Evolutionary conservation across 2,329 filamentous ascomycete genomes (phyloP).

Genomic region (Trichoderma arundinaceum): DNA sequence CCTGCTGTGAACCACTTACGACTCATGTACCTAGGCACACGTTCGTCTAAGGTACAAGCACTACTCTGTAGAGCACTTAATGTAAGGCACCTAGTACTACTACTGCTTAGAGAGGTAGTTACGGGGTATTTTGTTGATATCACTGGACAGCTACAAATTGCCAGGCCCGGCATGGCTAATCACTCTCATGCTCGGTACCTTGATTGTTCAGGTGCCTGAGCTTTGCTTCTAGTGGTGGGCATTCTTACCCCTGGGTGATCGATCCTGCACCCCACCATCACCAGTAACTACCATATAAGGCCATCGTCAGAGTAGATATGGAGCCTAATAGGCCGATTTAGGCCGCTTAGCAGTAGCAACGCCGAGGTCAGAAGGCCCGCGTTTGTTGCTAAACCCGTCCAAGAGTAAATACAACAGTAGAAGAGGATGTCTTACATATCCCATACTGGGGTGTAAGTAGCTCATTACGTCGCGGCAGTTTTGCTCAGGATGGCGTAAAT

Average conservation of each 20-base stretch:
- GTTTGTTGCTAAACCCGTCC: neutral
- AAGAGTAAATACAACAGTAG: neutral
- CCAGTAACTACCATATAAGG: conserved; percentile 7
- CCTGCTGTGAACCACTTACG: neutral
- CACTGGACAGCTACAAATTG: neutral
- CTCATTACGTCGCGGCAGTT: neutral
- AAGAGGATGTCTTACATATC: neutral
- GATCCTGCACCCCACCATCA: conserved; percentile 5
- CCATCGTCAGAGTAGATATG: neutral
- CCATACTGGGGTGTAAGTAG: neutral
- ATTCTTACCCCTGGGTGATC: neutral
- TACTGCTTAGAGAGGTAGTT: neutral
- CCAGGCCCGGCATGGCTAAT: neutral
- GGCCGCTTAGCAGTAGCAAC: neutral
- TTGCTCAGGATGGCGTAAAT: neutral
- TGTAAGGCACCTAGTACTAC: conserved; percentile 7
- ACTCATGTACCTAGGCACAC: conserved; percentile 12
- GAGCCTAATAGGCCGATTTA: neutral
- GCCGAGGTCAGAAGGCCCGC: conserved; percentile 1
- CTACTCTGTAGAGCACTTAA: conserved; percentile 1
- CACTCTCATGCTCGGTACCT: neutral
- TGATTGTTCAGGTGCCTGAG: conserved; percentile 13
- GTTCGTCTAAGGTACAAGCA: neutral
- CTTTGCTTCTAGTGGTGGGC: conserved; percentile 1
- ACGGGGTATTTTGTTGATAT: conserved; percentile 14